These are phyloP conservation scores for Saccharomycodes ludwigii DNA, from an alignment of 805 yeast species.

Conservation along the genomic window DNA sequence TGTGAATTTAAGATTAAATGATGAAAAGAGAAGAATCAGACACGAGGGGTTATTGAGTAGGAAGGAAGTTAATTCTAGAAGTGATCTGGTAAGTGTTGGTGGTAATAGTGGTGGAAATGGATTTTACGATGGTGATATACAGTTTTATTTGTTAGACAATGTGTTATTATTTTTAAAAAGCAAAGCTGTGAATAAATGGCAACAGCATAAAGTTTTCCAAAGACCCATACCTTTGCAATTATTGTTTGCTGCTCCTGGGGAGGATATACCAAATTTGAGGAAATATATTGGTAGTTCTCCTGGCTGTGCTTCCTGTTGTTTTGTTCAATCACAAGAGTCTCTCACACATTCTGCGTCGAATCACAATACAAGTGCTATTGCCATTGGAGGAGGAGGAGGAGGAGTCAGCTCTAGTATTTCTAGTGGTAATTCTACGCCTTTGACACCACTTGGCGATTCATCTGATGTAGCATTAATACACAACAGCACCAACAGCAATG, in stretches of 20 bases:
- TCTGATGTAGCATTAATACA: too few relatives aligned
- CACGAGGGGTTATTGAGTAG: conserved; percentile 26
- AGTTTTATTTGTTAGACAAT: conserved; percentile 79
- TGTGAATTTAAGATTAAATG: conserved; percentile 73
- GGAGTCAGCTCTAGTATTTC: too few relatives aligned
- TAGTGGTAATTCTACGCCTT: conserved; percentile 1
- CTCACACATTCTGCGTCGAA: conserved; percentile 2
- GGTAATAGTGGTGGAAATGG: conserved; percentile 2
- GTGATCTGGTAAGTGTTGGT: too few relatives aligned
- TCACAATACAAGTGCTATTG: conserved; percentile 1
- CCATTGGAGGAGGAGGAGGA: too few relatives aligned
- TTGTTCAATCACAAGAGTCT: conserved; percentile 4
- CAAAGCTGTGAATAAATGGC: conserved; percentile 79
- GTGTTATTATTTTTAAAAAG: conserved; percentile 75
- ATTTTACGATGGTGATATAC: conserved; percentile 47
- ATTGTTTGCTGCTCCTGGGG: conserved; percentile 61
- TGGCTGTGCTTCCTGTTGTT: conserved; percentile 18
- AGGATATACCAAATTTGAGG: conserved; percentile 60
- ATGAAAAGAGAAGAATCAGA: conserved; percentile 63
- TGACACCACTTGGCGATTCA: conserved; percentile 1
- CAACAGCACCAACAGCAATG: neutral
- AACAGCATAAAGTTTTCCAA: conserved; percentile 82
- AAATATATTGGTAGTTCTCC: conserved; percentile 23
- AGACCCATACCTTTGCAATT: conserved; percentile 77
- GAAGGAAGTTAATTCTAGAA: conserved; percentile 21